Conservation (phyloP, 2,329 filamentous ascomycete genomes). For the Ascochyta lentis region DNA sequence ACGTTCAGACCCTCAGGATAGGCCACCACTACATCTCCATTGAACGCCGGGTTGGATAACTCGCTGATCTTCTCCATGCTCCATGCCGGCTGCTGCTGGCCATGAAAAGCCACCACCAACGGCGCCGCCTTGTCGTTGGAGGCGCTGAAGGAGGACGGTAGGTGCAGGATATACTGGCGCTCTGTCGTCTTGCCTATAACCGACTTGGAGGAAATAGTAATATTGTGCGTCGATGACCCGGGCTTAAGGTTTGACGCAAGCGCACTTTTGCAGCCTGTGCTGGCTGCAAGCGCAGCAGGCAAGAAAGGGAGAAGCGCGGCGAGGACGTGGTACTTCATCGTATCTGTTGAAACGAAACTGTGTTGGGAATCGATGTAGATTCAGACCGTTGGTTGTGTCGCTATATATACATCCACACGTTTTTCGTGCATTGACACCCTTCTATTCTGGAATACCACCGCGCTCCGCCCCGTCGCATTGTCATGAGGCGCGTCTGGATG, state of each 20-base stretch:
- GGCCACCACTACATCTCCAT: slow-evolving; percentile 25
- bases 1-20: slow-evolving; percentile 32
- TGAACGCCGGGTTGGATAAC: slow-evolving; percentile 29
- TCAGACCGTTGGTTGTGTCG: neutral
- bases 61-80: slow-evolving; percentile 30
- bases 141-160: slow-evolving; percentile 22
- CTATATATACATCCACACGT: neutral
- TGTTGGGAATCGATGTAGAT: neutral
- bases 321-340: neutral
- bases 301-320: neutral
- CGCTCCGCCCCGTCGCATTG: neutral
- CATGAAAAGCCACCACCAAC: slow-evolving; percentile 31
- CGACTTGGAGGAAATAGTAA: slow-evolving; percentile 27
- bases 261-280: slow-evolving; percentile 22
- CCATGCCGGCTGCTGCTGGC: slow-evolving; percentile 25
- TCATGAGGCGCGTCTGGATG: neutral
- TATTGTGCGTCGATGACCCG: slow-evolving; percentile 25
- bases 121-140: slow-evolving; percentile 23
- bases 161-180: slow-evolving; percentile 26
- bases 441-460: neutral
- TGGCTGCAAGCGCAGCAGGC: slow-evolving; percentile 9
- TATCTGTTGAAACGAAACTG: neutral
- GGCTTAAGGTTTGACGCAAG: slow-evolving; percentile 22
- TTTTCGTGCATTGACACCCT: neutral
- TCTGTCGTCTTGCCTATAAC: slow-evolving; percentile 22